These are phyloP conservation scores for Aspergillus sp. DNA, from an alignment of 2,329 filamentous ascomycete genomes.

Conservation along the genomic window DNA sequence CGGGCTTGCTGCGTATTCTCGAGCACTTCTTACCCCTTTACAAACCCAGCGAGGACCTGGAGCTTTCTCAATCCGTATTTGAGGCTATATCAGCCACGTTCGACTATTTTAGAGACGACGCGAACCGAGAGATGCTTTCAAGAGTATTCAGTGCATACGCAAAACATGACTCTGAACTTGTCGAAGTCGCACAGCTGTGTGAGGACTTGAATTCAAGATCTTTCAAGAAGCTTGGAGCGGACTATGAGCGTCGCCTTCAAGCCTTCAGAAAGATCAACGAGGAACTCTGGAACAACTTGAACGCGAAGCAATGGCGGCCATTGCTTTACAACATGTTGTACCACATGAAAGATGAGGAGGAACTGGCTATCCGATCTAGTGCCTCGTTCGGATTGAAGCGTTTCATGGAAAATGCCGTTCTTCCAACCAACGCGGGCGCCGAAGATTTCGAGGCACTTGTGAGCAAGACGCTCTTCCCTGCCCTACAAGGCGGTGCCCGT, in stretches of 20 bases:
- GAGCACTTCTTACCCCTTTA: conserved; percentile 70
- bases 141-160: conserved; percentile 67
- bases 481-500: conserved; percentile 67
- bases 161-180: conserved; percentile 53
- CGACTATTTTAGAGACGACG: conserved; percentile 78
- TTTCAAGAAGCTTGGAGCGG: conserved; percentile 65
- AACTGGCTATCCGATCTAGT: conserved; percentile 77
- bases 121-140: conserved; percentile 67
- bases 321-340: conserved; percentile 84
- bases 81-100: conserved; percentile 73
- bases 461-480: conserved; percentile 61
- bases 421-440: conserved; percentile 35
- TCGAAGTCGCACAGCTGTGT: conserved; percentile 63
- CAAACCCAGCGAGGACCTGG: conserved; percentile 48
- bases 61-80: conserved; percentile 61
- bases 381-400: conserved; percentile 73
- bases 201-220: conserved; percentile 74
- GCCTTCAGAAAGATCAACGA: conserved; percentile 70
- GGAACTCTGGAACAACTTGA: conserved; percentile 53
- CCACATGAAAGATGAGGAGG: conserved; percentile 77
- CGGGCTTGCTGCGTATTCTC: conserved; percentile 69
- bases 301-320: conserved; percentile 73
- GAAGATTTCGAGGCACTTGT: conserved; percentile 54
- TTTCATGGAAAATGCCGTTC: conserved; percentile 61
- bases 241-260: conserved; percentile 73